These are phyloP conservation scores for Plectosphaerella cucumerina DNA, from an alignment of 2,329 filamentous ascomycete genomes.

Conservation along the genomic window DNA sequence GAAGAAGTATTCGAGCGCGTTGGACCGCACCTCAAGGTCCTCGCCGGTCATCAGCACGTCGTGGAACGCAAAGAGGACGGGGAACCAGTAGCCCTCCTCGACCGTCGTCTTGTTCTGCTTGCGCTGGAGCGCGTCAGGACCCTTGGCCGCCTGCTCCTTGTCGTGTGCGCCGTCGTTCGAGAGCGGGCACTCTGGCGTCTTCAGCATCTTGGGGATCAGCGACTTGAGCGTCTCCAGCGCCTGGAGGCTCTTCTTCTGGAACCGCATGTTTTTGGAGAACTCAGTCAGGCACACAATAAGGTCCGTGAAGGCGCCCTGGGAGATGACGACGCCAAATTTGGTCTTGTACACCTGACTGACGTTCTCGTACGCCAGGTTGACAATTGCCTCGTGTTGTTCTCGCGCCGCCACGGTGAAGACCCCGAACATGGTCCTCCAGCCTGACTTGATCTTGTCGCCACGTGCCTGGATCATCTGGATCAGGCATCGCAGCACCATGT, in stretches of 20 bases:
- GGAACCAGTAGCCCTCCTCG: conserved; percentile 98
- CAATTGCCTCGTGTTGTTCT: conserved; percentile 91
- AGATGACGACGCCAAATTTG: conserved; percentile 91
- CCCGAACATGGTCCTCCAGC: conserved; percentile 99
- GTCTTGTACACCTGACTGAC: conserved; percentile 94
- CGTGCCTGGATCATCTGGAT: conserved; percentile 99
- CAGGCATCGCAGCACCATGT: conserved; percentile 92
- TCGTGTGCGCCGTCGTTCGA: conserved; percentile 50
- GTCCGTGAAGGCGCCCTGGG: conserved; percentile 94
- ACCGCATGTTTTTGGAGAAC: conserved; percentile 97
- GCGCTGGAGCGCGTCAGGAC: conserved; percentile 38
- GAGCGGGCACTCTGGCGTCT: conserved; percentile 90
- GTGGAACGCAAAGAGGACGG: conserved; percentile 95
- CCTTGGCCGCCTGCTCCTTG: conserved; percentile 32
- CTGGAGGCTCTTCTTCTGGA: conserved; percentile 97
- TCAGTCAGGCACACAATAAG: conserved; percentile 94
- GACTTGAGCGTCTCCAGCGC: conserved; percentile 94
- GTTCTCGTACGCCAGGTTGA: conserved; percentile 95
- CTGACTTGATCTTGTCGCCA: conserved; percentile 94
- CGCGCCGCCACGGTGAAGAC: conserved; percentile 94
- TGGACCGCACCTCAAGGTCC: conserved; percentile 89
- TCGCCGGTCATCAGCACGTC: conserved; percentile 99
- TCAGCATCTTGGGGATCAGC: conserved; percentile 90
- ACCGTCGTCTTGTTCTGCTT: conserved; percentile 77
- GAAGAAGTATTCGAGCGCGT: conserved; percentile 93